Evolutionary conservation across 306 rosid species (phyloP).

Genomic region (Quercus rubra): DNA sequence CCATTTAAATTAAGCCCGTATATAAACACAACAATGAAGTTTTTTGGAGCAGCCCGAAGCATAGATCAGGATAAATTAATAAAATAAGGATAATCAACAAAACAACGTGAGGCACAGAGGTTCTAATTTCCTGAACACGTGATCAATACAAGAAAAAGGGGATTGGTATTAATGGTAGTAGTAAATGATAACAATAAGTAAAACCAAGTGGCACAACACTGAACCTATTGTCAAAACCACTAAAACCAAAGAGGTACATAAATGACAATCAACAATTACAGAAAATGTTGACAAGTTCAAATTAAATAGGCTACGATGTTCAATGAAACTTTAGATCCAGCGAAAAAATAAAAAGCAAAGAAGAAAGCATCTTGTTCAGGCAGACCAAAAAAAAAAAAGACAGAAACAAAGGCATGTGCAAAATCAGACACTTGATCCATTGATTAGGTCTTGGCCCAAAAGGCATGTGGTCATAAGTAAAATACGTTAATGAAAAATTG

Average conservation of each 20-base stretch:
- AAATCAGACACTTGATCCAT: background rate
- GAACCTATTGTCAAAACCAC: background rate
- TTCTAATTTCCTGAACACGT: background rate
- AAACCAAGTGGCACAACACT: background rate
- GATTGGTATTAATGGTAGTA: background rate
- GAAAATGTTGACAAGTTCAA: background rate
- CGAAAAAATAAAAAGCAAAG: background rate
- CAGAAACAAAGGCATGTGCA: background rate
- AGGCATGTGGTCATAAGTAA: background rate
- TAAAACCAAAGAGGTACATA: background rate
- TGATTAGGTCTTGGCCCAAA: background rate
- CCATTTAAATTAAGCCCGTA: background rate
- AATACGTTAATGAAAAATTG: background rate
- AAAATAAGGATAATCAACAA: background rate
- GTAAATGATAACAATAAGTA: background rate
- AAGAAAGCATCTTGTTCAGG: background rate
- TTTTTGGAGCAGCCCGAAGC: background rate
- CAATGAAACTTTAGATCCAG: background rate
- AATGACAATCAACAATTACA: background rate
- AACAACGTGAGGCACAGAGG: background rate
- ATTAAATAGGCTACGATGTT: background rate
- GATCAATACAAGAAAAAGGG: background rate
- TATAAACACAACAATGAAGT: background rate
- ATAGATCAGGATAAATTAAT: background rate
- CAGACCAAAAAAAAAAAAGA: background rate